Evolutionary conservation across 106 monocot species (phyloP).

Genomic region (Gastrodia elata): DNA sequence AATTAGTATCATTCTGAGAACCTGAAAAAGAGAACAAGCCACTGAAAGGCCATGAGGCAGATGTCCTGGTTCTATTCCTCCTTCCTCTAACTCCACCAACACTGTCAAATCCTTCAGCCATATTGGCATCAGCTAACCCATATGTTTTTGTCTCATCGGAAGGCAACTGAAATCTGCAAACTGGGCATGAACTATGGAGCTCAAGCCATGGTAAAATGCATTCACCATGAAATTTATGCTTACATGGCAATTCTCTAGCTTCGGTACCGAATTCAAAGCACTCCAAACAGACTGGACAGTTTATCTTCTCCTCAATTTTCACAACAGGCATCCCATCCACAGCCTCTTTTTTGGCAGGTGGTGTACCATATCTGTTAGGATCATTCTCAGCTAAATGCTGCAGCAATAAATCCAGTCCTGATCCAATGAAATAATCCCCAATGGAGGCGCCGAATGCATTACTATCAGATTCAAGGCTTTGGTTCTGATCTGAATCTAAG

Average conservation of each 20-base stretch:
- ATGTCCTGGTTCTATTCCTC: constrained; percentile 5
- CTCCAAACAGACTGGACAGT: constrained; percentile 43
- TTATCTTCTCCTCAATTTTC: constrained; percentile 13
- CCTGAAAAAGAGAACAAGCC: constrained; percentile 19
- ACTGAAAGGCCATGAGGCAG: constrained; percentile 22
- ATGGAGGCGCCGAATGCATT: constrained; percentile 9
- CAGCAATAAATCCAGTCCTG: constrained; percentile 32
- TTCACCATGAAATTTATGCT: constrained; percentile 30
- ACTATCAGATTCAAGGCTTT: not conserved
- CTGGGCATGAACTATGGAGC: constrained; percentile 48
- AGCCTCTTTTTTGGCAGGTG: constrained; percentile 37
- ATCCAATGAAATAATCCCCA: constrained; percentile 26
- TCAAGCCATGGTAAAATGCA: constrained; percentile 51
- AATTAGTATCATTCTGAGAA: not conserved
- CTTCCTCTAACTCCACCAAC: constrained; percentile 1
- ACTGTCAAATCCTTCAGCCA: not conserved
- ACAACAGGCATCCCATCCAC: constrained; percentile 34
- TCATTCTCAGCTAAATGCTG: constrained; percentile 32
- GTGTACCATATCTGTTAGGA: constrained; percentile 26
- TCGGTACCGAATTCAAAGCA: constrained; percentile 28
- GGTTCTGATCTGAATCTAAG: constrained; percentile 1
- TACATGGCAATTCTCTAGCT: constrained; percentile 45
- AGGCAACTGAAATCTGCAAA: constrained; percentile 40
- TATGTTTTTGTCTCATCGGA: constrained; percentile 22
- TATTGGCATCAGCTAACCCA: not conserved